Percentiles rank a stretch among this genome's conserved stretches.
These are phyloP conservation scores for Mycena galericulata DNA, from an alignment of 768 basidiomycete species.

Conservation along the genomic window DNA sequence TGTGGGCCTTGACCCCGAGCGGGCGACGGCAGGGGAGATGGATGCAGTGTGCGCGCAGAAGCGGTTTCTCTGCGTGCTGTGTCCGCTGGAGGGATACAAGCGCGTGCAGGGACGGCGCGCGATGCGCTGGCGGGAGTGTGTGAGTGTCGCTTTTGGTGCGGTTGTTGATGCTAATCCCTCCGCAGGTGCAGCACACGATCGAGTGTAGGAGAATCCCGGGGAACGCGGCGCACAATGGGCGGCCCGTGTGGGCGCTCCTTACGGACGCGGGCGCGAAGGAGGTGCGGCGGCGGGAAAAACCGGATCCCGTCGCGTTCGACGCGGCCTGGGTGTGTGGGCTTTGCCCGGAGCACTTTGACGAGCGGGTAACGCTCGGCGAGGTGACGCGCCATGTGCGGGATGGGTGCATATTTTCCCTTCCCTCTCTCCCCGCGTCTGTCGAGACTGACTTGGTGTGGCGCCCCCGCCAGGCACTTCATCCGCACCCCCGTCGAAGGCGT, in stretches of 20 bases:
- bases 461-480: slow-evolving; percentile 26
- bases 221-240: slow-evolving; percentile 3
- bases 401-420: background rate
- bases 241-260: slow-evolving; percentile 32
- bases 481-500: background rate
- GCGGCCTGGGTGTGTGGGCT: slow-evolving; percentile 32
- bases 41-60: slow-evolving; percentile 27
- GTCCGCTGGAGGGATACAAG: background rate
- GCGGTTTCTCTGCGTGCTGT: slow-evolving; percentile 26
- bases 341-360: slow-evolving; percentile 34
- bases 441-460: too few relatives aligned
- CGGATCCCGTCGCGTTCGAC: slow-evolving; percentile 22
- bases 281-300: slow-evolving; percentile 18
- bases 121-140: slow-evolving; percentile 35
- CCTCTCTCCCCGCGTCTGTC: background rate
- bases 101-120: slow-evolving; percentile 18
- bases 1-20: slow-evolving; percentile 29
- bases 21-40: slow-evolving; percentile 35
- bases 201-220: slow-evolving; percentile 10
- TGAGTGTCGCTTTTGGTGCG: background rate
- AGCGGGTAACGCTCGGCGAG: slow-evolving; percentile 7
- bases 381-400: slow-evolving; percentile 24
- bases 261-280: slow-evolving; percentile 33
- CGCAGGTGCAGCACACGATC: slow-evolving; percentile 29
- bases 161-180: background rate